A percentile compares a stretch with the other conserved stretches of the same genome.
Conservation (phyloP, 768 basidiomycete species). For the Psilocybe cyanescens region DNA sequence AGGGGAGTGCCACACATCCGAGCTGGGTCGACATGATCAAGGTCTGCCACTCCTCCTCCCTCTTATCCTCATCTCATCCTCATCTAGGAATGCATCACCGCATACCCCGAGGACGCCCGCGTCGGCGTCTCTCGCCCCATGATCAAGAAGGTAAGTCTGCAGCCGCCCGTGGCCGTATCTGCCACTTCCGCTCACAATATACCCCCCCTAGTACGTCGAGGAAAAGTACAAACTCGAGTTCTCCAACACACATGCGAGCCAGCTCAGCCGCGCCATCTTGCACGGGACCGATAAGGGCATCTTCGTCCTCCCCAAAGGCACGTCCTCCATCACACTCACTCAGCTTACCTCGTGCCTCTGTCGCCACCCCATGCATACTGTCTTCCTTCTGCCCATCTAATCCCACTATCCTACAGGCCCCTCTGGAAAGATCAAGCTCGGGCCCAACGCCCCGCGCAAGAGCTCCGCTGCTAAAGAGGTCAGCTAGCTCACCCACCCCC, state of each 20-base stretch:
- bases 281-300: constrained; percentile 51
- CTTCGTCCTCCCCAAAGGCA: constrained; percentile 56
- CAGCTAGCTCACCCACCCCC: constrained; percentile 13
- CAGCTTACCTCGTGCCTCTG: not conserved
- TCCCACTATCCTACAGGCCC: constrained; percentile 30
- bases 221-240: constrained; percentile 80
- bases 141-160: constrained; percentile 71
- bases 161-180: constrained; percentile 18
- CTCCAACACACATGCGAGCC: constrained; percentile 66
- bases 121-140: constrained; percentile 77
- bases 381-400: not conserved
- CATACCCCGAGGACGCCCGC: constrained; percentile 71
- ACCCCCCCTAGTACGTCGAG: constrained; percentile 70
- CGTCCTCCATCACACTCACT: not conserved
- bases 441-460: constrained; percentile 58
- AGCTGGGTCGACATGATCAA: constrained; percentile 83
- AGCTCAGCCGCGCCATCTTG: constrained; percentile 83
- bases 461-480: constrained; percentile 58
- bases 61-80: constrained; percentile 18
- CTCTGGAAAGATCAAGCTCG: constrained; percentile 57
- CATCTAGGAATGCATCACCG: constrained; percentile 69
- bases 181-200: not conserved
- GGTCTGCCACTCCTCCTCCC: constrained; percentile 47
- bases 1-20: constrained; percentile 46
- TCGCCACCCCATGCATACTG: constrained; percentile 1